Conservation (phyloP, 1,284 basidiomycete species). For the Papiliotrema flavescens region DNA sequence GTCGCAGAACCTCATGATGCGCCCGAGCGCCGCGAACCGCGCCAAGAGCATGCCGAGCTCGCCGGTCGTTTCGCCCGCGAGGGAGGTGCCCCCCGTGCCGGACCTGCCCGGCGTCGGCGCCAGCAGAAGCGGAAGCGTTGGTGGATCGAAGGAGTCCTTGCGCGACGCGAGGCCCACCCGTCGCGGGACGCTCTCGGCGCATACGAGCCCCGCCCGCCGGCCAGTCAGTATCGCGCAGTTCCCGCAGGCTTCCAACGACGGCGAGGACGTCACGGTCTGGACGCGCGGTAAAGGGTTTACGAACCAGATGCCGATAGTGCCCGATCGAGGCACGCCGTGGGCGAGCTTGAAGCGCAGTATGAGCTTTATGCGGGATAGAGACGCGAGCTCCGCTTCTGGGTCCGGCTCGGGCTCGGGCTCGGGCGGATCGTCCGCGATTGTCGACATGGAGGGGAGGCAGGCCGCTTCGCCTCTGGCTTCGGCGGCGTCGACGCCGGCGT, state of each 20-base stretch:
- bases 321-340: neutral
- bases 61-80: constrained; percentile 1
- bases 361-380: constrained; percentile 1
- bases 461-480: neutral
- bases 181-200: neutral
- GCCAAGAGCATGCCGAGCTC: constrained; percentile 11
- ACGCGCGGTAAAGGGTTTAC: neutral
- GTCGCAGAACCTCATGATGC: constrained; percentile 1
- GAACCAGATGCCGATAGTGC: neutral
- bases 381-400: neutral
- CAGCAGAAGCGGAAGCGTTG: no score
- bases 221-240: neutral
- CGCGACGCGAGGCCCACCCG: no score
- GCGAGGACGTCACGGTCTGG: neutral
- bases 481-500: neutral
- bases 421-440: neutral
- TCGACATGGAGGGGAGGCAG: neutral
- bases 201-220: neutral
- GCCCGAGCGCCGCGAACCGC: neutral
- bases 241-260: neutral
- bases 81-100: neutral
- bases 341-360: constrained; percentile 2
- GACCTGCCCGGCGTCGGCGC: neutral
- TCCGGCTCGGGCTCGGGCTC: neutral
- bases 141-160: no score